Conservation (phyloP, 169 alveolate genomes). For the Nephromyces sp. region DNA sequence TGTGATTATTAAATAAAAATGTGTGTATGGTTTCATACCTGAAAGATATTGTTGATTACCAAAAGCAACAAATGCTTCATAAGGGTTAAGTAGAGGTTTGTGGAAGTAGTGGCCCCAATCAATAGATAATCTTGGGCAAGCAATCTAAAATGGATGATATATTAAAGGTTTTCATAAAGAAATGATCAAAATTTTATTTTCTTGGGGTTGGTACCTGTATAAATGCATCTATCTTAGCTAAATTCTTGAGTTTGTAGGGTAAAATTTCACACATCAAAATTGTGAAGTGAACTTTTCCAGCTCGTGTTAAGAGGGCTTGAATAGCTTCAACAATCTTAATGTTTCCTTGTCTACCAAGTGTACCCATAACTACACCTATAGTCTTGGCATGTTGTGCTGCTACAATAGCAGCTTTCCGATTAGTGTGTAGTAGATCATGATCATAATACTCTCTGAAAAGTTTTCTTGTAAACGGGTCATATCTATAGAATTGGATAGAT, state of each 20-base stretch:
- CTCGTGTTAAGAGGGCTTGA: conserved; percentile 48
- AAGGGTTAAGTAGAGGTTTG: conserved; percentile 89
- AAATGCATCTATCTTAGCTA: conserved; percentile 11
- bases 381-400: conserved; percentile 46
- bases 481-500: conserved; percentile 71
- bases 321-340: conserved; percentile 66
- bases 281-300: conserved; percentile 34
- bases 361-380: conserved; percentile 73
- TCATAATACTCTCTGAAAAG: conserved; percentile 32
- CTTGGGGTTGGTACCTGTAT: conserved; percentile 3
- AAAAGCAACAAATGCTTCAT: conserved; percentile 91
- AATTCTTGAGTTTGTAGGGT: conserved; percentile 20
- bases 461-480: conserved; percentile 45
- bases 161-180: no score
- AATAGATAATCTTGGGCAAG: conserved; percentile 96
- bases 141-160: conserved; percentile 80
- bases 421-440: conserved; percentile 21
- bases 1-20: no score
- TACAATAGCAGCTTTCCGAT: conserved; percentile 31
- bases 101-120: conserved; percentile 92
- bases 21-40: neutral
- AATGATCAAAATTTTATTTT: no score
- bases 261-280: conserved; percentile 31
- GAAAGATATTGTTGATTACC: conserved; percentile 44
- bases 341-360: conserved; percentile 85